These are phyloP conservation scores for Colletotrichum horii DNA, from an alignment of 2,329 filamentous ascomycete genomes.

Conservation along the genomic window DNA sequence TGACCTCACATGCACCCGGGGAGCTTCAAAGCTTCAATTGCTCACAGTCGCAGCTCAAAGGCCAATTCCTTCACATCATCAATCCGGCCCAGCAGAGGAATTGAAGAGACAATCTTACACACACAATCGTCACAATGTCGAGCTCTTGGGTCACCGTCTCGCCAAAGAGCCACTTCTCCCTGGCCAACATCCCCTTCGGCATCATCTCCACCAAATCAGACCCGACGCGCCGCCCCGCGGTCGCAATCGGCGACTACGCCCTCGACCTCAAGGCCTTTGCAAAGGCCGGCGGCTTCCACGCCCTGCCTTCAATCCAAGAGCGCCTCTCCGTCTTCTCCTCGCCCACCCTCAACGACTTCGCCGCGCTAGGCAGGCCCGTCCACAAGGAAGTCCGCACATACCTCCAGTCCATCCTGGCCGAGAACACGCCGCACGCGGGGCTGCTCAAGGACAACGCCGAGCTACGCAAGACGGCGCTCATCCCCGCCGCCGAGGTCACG, in stretches of 20 bases:
- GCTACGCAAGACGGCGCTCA: slow-evolving; percentile 31
- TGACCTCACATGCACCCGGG: background rate
- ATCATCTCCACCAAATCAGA: slow-evolving; percentile 72
- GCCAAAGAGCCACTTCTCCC: slow-evolving; percentile 64
- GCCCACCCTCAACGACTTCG: slow-evolving; percentile 72
- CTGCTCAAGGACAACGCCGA: slow-evolving; percentile 40
- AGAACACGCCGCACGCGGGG: slow-evolving; percentile 51
- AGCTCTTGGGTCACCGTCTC: slow-evolving; percentile 34
- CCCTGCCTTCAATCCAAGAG: slow-evolving; percentile 27
- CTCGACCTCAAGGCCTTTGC: slow-evolving; percentile 73
- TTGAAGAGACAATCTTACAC: background rate
- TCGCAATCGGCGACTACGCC: slow-evolving; percentile 75
- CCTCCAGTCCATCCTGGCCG: slow-evolving; percentile 64
- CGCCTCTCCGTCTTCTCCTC: slow-evolving; percentile 34
- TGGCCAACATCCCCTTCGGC: slow-evolving; percentile 84
- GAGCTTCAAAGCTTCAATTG: background rate
- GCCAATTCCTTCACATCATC: background rate
- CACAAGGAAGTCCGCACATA: slow-evolving; percentile 74
- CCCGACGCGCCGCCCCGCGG: slow-evolving; percentile 64
- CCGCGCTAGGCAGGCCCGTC: slow-evolving; percentile 72
- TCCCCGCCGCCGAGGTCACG: slow-evolving; percentile 51
- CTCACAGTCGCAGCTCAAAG: background rate
- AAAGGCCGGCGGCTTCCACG: slow-evolving; percentile 41
- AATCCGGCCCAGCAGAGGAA: background rate
- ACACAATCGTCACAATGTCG: background rate